Evolutionary conservation across 129 eudicot species (phyloP).

Genomic region (Apium graveolens): DNA sequence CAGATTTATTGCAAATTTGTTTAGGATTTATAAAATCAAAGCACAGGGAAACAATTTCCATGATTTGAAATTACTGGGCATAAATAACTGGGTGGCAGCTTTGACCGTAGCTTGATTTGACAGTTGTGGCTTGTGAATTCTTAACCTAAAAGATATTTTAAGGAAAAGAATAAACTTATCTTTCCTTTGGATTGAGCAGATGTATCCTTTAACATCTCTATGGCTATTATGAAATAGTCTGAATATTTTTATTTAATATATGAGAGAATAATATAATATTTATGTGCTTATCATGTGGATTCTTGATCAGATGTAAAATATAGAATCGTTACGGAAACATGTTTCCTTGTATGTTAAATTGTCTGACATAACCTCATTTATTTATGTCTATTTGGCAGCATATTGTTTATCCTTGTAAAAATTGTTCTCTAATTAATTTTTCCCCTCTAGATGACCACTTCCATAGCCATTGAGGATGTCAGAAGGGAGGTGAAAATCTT

Average conservation of each 20-base stretch:
- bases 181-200: not conserved
- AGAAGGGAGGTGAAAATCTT: conserved; percentile 89
- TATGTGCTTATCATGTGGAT: not conserved
- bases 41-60: not conserved
- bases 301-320: not conserved
- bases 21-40: not conserved
- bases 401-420: not conserved
- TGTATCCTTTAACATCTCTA: not conserved
- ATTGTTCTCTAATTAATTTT: not conserved
- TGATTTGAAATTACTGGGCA: not conserved
- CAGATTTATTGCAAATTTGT: not conserved
- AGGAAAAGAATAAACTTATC: not conserved
- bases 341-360: not conserved
- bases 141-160: not conserved
- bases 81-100: not conserved
- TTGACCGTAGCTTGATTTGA: not conserved
- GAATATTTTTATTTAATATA: not conserved
- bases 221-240: not conserved
- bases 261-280: not conserved
- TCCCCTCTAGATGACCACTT: conserved; percentile 72
- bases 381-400: not conserved
- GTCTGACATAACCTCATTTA: not conserved
- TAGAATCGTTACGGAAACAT: not conserved
- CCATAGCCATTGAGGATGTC: conserved; percentile 93
- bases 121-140: not conserved